Evolutionary conservation across 2,329 filamentous ascomycete genomes (phyloP).

Genomic region (Botrytis cinerea): DNA sequence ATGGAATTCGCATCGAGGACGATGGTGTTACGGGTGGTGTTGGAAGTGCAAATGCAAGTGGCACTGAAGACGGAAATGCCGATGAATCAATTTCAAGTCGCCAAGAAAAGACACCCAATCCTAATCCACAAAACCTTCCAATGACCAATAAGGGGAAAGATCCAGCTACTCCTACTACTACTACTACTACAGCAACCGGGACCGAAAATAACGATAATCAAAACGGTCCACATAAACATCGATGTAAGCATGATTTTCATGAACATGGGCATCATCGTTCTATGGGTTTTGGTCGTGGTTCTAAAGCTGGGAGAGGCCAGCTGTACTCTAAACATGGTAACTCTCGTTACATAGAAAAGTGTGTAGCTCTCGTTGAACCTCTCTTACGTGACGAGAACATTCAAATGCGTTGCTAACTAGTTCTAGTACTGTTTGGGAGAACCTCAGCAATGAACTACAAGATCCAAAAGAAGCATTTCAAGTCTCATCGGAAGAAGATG

Average conservation of each 20-base stretch:
- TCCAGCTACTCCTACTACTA: not conserved
- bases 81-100: not conserved
- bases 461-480: constrained; percentile 41
- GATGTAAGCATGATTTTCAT: not conserved
- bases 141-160: constrained; percentile 2
- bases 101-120: not conserved
- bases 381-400: not conserved
- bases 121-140: not conserved
- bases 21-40: constrained; percentile 19
- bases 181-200: not conserved
- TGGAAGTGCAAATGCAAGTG: constrained; percentile 13
- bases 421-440: constrained; percentile 39
- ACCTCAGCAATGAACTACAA: constrained; percentile 38
- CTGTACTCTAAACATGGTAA: constrained; percentile 35
- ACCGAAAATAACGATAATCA: not conserved
- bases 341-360: constrained; percentile 38
- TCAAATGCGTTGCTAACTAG: not conserved
- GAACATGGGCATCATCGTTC: not conserved
- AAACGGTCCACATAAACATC: constrained; percentile 1
- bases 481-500: constrained; percentile 38
- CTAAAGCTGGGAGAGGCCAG: constrained; percentile 15
- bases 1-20: constrained; percentile 38
- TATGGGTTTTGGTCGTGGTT: not conserved
- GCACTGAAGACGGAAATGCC: not conserved
- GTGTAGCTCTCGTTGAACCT: constrained; percentile 1